phyloP scores from a whole-genome alignment of 2,329 filamentous ascomycete species.

The Paecilomyces sp. region DNA sequence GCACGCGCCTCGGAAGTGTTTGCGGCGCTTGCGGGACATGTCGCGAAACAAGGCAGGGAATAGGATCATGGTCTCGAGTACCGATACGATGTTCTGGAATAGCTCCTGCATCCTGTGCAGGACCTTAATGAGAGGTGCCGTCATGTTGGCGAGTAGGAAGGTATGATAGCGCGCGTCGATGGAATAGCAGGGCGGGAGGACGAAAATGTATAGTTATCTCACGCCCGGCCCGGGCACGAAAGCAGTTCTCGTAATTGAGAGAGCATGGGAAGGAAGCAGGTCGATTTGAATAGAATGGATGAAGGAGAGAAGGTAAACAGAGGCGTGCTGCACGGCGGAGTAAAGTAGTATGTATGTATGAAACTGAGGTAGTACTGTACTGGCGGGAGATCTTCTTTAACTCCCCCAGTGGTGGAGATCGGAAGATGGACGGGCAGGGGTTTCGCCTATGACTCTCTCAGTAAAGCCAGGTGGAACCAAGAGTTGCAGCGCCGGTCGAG shows the following conservation, averaged over 20 bases:
- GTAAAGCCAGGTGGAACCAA: background rate
- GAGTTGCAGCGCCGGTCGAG: background rate
- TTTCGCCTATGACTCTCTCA: background rate
- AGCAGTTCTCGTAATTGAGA: background rate
- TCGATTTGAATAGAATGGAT: background rate
- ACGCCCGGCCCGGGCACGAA: background rate
- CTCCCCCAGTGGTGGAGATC: constrained; percentile 8
- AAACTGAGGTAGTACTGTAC: constrained; percentile 17
- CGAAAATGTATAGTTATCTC: background rate
- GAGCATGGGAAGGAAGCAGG: background rate
- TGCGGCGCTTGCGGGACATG: constrained; percentile 22
- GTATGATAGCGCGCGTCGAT: background rate
- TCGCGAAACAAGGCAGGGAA: constrained; percentile 33
- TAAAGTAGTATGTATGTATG: constrained; percentile 13
- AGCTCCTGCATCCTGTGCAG: constrained; percentile 34
- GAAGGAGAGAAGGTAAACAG: background rate
- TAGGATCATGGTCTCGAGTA: constrained; percentile 33
- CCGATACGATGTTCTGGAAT: constrained; percentile 31
- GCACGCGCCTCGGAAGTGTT: constrained; percentile 24
- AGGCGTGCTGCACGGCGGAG: constrained; percentile 2
- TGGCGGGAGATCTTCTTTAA: constrained; percentile 6
- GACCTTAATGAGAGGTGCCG: constrained; percentile 29
- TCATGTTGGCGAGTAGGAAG: constrained; percentile 18
- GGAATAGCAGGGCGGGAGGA: background rate
- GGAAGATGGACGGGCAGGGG: constrained; percentile 1